Evolutionary conservation across 495 filamentous ascomycete genomes (phyloP), one percentile per base, ranked within the genome.

Genomic region (Peziza echinospora): DNA sequence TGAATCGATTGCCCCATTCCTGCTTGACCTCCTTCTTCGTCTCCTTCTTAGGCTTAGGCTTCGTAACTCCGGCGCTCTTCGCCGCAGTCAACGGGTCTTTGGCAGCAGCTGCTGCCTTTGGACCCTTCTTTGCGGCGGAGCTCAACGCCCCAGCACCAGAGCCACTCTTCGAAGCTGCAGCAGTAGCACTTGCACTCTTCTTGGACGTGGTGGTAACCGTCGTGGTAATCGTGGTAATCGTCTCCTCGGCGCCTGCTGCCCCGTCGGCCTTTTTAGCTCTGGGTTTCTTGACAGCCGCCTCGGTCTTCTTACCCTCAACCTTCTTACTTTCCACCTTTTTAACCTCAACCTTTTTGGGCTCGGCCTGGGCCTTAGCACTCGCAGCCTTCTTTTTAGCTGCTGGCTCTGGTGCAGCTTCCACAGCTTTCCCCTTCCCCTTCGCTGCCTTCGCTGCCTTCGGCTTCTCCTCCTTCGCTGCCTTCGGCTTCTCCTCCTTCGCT

Each of bases 351-450:
- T 37, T 37, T 37, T 37, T 37, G 30, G 30, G 3, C 19, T 37
- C 0, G 30, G 30, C 6, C 19, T 37, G 48, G 41, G 53, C 57
- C 25, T 44, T 5, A 21, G 17, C 7, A 7, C n/a, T 37, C 28
- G 9, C 10, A 37, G 16, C 10, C 28, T 16, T 8, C 17, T 43
- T 43, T 23, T 43, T 43, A 10, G 44, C 44, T 24, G 26, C 37
- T 17, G n/a, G 24, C 10, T 5, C 17, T 3, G 6, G 9, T 6
- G 21, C 24, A 16, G 43, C 23, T 5, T 16, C 19, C 16, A 51
- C 53, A 21, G 44, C 44, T 13, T 51, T 51, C 24, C 44, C 21
- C 24, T 56, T 51, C 24, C 63, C 26, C 6, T 37, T 37, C 19
- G 30, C 3, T 6, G 26, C 47, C 41, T 45, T 51, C 21, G 16